phyloP scores from a whole-genome alignment of 305 asterid genomes.

The Solanum chacoense region DNA sequence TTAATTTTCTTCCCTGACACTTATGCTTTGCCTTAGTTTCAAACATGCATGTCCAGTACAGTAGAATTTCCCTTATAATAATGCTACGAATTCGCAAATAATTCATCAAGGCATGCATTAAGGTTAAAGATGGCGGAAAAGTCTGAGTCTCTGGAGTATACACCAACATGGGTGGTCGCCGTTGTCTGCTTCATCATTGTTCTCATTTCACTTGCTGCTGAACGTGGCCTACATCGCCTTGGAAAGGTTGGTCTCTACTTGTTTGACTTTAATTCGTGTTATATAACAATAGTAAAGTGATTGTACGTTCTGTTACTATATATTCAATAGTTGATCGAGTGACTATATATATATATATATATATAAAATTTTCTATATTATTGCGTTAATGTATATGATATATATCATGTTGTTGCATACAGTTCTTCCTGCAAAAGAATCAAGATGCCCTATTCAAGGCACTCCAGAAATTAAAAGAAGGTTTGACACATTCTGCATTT shows the following conservation, averaged over 20 bases:
- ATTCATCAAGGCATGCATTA: background rate
- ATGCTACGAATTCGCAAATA: background rate
- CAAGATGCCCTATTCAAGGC: constrained; percentile 55
- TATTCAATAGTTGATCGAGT: background rate
- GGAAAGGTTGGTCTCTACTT: constrained; percentile 41
- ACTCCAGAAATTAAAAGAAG: constrained; percentile 74
- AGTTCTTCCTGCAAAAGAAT: constrained; percentile 38
- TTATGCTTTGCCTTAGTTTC: constrained; percentile 35
- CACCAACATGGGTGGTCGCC: constrained; percentile 81
- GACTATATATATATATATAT: too few species aligned
- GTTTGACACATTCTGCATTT: constrained; percentile 8
- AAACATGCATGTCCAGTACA: background rate
- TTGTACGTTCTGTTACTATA: background rate
- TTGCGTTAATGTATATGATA: background rate
- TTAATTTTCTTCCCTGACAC: constrained; percentile 10
- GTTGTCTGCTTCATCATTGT: constrained; percentile 65
- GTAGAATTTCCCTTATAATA: background rate
- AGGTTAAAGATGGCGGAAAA: constrained; percentile 12
- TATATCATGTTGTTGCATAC: constrained; percentile 1
- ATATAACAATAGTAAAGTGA: background rate
- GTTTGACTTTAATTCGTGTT: background rate
- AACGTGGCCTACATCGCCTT: constrained; percentile 63
- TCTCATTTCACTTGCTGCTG: constrained; percentile 51
- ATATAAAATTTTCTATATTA: background rate
- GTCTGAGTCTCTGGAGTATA: constrained; percentile 39